These are phyloP conservation scores for Diaporthe ilicicola DNA, from an alignment of 2,329 filamentous ascomycete genomes.

Conservation along the genomic window DNA sequence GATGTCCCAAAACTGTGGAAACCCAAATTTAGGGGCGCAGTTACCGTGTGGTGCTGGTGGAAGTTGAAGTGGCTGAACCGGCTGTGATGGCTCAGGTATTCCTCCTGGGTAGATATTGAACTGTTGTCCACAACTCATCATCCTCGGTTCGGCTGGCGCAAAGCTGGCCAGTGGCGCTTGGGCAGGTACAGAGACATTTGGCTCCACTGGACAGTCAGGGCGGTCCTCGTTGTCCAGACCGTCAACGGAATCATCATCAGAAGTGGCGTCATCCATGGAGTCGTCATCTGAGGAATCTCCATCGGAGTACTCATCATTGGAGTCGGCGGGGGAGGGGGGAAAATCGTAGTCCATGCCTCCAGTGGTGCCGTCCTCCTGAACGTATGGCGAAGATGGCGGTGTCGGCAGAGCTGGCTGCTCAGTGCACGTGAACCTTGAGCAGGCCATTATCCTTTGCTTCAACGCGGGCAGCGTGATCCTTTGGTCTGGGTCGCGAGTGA, in stretches of 20 bases:
- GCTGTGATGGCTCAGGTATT: slow-evolving; percentile 47
- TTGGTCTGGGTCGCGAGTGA: slow-evolving; percentile 83
- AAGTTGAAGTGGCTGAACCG: slow-evolving; percentile 41
- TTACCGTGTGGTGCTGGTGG: slow-evolving; percentile 38
- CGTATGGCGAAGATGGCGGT: slow-evolving; percentile 57
- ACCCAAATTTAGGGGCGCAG: slow-evolving; percentile 57
- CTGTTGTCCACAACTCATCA: slow-evolving; percentile 54
- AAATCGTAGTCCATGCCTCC: slow-evolving; percentile 52
- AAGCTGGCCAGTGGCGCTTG: slow-evolving; percentile 45
- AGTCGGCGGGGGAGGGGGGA: slow-evolving; percentile 59
- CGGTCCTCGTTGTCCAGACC: slow-evolving; percentile 58
- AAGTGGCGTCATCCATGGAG: slow-evolving; percentile 51
- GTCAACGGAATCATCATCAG: slow-evolving; percentile 64
- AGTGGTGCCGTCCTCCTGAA: slow-evolving; percentile 57
- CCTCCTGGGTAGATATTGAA: slow-evolving; percentile 56
- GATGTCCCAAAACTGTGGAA: slow-evolving; percentile 60
- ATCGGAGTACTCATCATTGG: slow-evolving; percentile 40
- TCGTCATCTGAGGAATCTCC: slow-evolving; percentile 46
- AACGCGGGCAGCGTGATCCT: slow-evolving; percentile 85
- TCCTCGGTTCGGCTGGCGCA: slow-evolving; percentile 55
- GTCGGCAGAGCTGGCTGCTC: slow-evolving; percentile 46
- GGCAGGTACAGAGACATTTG: background rate
- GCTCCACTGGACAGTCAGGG: slow-evolving; percentile 10
- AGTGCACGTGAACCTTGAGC: slow-evolving; percentile 77
- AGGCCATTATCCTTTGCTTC: slow-evolving; percentile 77